Evolutionary conservation across 2,329 filamentous ascomycete species (phyloP).

Genomic region (Alternaria hordeiaustralica): DNA sequence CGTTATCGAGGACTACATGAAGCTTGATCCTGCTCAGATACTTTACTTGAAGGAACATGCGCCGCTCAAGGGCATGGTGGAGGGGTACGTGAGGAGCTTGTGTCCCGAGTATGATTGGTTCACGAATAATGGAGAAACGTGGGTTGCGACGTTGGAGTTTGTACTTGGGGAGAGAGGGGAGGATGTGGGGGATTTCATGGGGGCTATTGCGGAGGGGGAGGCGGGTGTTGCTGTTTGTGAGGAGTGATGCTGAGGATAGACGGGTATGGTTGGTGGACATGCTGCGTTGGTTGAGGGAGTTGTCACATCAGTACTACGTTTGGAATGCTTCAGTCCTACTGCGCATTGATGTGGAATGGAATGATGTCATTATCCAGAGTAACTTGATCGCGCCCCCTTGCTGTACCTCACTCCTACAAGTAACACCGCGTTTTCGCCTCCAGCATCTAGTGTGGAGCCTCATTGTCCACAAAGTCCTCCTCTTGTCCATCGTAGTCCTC

Average conservation of each 20-base stretch:
- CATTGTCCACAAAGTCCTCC: not conserved
- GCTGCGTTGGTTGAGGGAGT: no score
- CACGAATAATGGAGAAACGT: slow-evolving; percentile 68
- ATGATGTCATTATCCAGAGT: no score
- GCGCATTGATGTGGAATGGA: no score
- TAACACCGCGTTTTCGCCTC: no score
- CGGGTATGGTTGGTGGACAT: accelerated
- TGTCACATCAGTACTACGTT: no score
- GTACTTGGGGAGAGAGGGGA: slow-evolving; percentile 63
- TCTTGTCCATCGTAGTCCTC: not conserved
- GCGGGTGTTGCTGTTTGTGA: slow-evolving; percentile 63
- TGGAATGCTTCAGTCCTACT: no score
- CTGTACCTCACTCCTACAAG: no score
- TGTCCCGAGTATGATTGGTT: slow-evolving; percentile 62
- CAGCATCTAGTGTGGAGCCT: no score
- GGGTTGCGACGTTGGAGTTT: slow-evolving; percentile 64
- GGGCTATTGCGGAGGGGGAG: slow-evolving; percentile 72
- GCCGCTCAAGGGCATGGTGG: slow-evolving; percentile 63
- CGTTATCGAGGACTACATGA: slow-evolving; percentile 69
- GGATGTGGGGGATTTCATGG: slow-evolving; percentile 63
- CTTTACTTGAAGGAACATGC: slow-evolving; percentile 64
- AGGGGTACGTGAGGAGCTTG: slow-evolving; percentile 58
- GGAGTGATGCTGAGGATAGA: not conserved
- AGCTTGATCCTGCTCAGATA: slow-evolving; percentile 66
- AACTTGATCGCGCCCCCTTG: no score